These are phyloP conservation scores for Lichtheimia ornata DNA, from an alignment of 371 early-diverging fungal species.

Conservation along the genomic window DNA sequence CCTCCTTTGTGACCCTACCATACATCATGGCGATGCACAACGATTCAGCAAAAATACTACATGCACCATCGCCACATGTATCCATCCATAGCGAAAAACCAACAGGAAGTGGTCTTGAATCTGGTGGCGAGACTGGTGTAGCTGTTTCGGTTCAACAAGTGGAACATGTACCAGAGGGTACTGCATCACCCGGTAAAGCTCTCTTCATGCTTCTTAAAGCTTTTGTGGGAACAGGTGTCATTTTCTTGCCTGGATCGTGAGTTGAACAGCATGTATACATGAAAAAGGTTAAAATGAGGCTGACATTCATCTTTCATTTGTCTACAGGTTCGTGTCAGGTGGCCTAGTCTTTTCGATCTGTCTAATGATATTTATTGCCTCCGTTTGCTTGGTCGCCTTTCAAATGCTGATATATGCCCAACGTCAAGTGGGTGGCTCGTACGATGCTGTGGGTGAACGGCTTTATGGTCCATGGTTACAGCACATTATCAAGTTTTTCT, in stretches of 20 bases:
- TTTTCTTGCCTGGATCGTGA: conserved; percentile 42
- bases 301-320: background rate
- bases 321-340: conserved; percentile 44
- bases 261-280: background rate
- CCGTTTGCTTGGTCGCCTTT: conserved; percentile 32
- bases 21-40: conserved; percentile 1
- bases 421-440: conserved; percentile 62
- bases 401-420: conserved; percentile 37
- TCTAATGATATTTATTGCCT: conserved; percentile 34
- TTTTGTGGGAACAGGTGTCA: conserved; percentile 75
- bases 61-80: background rate
- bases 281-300: background rate
- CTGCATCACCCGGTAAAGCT: conserved; percentile 64
- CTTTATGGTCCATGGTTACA: conserved; percentile 72
- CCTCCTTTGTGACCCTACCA: background rate
- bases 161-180: conserved; percentile 30
- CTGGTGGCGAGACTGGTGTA: background rate
- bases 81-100: background rate
- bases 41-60: conserved; percentile 10
- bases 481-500: conserved; percentile 62
- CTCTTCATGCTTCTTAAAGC: conserved; percentile 78
- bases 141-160: conserved; percentile 1
- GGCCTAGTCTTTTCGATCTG: conserved; percentile 39
- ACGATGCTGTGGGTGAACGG: conserved; percentile 75
- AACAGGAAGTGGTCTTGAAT: background rate